Conservation (phyloP, 2,329 filamentous ascomycete genomes). For the Fusarium begoniae region DNA sequence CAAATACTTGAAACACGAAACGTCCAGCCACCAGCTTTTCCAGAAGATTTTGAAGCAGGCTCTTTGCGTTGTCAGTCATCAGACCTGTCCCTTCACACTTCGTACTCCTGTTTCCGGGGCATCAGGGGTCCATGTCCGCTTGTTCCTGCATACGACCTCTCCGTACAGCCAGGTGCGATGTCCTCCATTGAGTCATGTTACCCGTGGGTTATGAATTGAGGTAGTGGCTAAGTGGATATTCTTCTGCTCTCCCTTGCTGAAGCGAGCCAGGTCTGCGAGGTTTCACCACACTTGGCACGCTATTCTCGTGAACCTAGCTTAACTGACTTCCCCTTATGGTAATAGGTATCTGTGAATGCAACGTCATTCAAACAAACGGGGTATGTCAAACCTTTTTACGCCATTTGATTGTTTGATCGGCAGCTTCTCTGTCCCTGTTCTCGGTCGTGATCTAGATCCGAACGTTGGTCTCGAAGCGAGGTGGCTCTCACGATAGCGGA, state of each 20-base stretch:
- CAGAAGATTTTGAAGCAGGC: constrained; percentile 40
- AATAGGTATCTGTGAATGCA: constrained; percentile 11
- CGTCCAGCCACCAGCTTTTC: constrained; percentile 34
- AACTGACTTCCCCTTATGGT: constrained; percentile 10
- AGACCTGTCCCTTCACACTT: constrained; percentile 17
- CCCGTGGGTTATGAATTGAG: constrained; percentile 2
- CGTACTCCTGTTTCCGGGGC: constrained; percentile 32
- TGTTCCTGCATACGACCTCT: constrained; percentile 32
- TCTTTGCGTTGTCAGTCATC: constrained; percentile 13
- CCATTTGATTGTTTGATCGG: constrained; percentile 30
- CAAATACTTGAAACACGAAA: constrained; percentile 40
- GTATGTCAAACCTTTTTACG: constrained; percentile 20
- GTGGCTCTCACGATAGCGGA: background rate
- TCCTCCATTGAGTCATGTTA: constrained; percentile 34
- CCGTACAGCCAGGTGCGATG: constrained; percentile 15
- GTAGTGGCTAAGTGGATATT: constrained; percentile 4
- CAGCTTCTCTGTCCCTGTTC: constrained; percentile 6
- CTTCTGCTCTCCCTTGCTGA: constrained; percentile 1
- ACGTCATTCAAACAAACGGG: constrained; percentile 24
- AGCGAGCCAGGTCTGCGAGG: constrained; percentile 24
- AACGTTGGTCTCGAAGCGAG: background rate
- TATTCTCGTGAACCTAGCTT: constrained; percentile 11
- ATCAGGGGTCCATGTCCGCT: constrained; percentile 29
- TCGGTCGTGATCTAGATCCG: constrained; percentile 19
- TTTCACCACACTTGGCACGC: constrained; percentile 30